Evolutionary conservation across 371 early-diverging fungal genomes (phyloP).

Genomic region (Batkoa obscura): DNA sequence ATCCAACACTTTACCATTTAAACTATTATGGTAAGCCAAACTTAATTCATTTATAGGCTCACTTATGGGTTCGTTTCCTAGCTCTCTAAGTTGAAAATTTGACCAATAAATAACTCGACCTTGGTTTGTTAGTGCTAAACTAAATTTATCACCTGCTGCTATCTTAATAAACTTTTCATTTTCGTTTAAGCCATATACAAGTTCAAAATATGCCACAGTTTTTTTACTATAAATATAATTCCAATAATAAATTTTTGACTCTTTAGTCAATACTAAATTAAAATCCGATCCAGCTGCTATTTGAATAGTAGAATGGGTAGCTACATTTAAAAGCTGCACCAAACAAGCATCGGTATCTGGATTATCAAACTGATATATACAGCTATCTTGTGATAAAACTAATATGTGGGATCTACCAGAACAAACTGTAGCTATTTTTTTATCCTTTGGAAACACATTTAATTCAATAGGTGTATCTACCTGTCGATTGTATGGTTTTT

Average conservation of each 20-base stretch:
- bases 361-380: constrained; percentile 3
- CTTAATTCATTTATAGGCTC: background rate
- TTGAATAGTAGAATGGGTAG: too few species aligned
- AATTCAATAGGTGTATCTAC: background rate
- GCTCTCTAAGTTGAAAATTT: background rate
- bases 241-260: background rate
- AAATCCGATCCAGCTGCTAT: background rate
- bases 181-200: background rate
- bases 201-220: background rate
- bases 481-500: background rate
- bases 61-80: background rate
- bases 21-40: background rate
- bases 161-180: background rate
- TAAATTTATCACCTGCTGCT: constrained; percentile 1
- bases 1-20: background rate
- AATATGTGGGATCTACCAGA: constrained; percentile 1
- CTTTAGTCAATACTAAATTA: background rate
- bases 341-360: background rate
- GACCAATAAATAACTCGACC: background rate
- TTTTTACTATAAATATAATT: background rate
- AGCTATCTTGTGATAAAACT: background rate
- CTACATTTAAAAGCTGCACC: background rate
- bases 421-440: background rate
- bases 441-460: background rate
- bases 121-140: background rate